phyloP scores from a whole-genome alignment of 805 yeast genomes.

The Suhomyces canberraensis region DNA sequence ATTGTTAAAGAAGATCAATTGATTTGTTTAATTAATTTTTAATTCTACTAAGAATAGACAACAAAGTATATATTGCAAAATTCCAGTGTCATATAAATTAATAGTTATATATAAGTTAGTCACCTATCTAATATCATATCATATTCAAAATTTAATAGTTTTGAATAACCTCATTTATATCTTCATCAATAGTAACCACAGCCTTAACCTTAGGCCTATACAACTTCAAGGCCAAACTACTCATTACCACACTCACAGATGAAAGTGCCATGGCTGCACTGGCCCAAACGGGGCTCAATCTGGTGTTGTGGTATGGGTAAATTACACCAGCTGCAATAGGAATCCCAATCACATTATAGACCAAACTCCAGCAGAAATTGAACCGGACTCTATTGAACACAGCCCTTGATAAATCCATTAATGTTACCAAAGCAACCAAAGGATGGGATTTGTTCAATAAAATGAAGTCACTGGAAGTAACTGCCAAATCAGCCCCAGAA shows the following conservation, averaged over 20 bases:
- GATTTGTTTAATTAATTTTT: no score
- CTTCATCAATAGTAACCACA: neutral
- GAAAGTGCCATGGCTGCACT: conserved; percentile 65
- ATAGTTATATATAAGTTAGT: no score
- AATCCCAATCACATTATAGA: conserved; percentile 54
- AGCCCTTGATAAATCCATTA: conserved; percentile 49
- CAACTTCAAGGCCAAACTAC: conserved; percentile 51
- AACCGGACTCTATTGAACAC: conserved; percentile 54
- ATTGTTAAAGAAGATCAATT: no score
- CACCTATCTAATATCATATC: no score
- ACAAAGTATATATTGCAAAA: no score
- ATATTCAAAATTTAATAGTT: no score
- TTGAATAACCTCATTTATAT: neutral
- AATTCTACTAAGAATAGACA: no score
- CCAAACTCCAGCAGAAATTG: conserved; percentile 58
- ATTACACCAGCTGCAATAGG: conserved; percentile 69
- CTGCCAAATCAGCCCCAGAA: conserved; percentile 72
- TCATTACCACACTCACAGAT: conserved; percentile 54
- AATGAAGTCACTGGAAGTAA: conserved; percentile 72
- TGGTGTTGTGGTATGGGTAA: conserved; percentile 51
- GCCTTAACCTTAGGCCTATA: conserved; percentile 37
- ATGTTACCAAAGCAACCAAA: conserved; percentile 48
- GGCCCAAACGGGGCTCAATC: conserved; percentile 63
- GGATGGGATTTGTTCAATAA: conserved; percentile 54
- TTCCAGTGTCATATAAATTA: no score